Evolutionary conservation across 257 asterid genomes (phyloP), one percentile per base, ranked within the genome.

Genomic region (Marsdenia floribunda): DNA sequence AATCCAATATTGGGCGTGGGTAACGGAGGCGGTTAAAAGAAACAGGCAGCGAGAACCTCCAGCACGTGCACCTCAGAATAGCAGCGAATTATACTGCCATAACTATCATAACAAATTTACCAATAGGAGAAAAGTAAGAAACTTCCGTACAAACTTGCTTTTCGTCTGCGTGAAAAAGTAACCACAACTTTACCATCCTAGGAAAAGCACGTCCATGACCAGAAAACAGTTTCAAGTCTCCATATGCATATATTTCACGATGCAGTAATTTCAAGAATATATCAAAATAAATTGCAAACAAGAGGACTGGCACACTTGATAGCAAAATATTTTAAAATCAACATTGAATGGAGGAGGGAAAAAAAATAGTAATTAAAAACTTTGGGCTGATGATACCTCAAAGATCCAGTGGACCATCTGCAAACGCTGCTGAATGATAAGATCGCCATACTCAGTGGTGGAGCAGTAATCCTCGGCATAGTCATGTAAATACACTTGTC

Each of bases 401-500:
- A 92, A 82, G 76, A 94, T 94, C 99, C 97, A 92, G 79, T 92
- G 95, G 70, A 92, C 96, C 99, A 94, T 92, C 55, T 79, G 85
- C 55, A 86, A 75, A 70, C 99, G 96, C 77, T 94, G 96, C 86
- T 90, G 92, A 78, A 90, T 80, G 80, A 94, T 85, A 66, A 89
- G 89, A 38, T 89, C 89, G 12, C 99, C 98, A 64, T 77, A 83
- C 70, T 81, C 85, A 35, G 92, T 89, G 64, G 80, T 44, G 69
- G 81, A 85, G 77, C 93, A 84, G 83, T 94, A 94, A 77, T 89
- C 96, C 78, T 88, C 92, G 16, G 92, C 88, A 69, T 92, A 94
- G 85, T 90, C 96, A 64, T 76, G 92, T 80, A 92, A 73, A 83
- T 89, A 94, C 79, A 86, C 83, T 83, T 88, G 90, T 80, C 96